These are phyloP conservation scores for Corylus avellana DNA, from an alignment of 306 rosid species.

Conservation along the genomic window DNA sequence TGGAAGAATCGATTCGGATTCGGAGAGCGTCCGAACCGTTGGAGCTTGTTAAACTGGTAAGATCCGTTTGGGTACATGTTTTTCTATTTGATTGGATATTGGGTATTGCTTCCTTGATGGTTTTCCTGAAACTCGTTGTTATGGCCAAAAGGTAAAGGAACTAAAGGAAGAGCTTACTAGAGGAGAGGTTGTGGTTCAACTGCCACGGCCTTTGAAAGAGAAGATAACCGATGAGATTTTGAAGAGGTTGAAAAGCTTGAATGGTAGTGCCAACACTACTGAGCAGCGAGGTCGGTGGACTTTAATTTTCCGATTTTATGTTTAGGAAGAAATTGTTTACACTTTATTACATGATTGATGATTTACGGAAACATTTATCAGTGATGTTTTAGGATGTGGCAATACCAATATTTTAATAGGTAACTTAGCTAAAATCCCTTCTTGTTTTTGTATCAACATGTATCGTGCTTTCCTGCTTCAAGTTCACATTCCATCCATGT, in stretches of 20 bases:
- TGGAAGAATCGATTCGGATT: slow-evolving; percentile 79
- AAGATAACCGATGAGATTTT: slow-evolving; percentile 64
- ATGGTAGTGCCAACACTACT: slow-evolving; percentile 41
- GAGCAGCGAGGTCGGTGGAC: slow-evolving; percentile 67
- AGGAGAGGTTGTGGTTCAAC: slow-evolving; percentile 42
- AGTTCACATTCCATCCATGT: neutral
- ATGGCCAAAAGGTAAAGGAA: slow-evolving; percentile 59
- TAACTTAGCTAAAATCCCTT: neutral
- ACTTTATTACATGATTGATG: neutral
- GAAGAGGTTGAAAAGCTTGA: slow-evolving; percentile 58
- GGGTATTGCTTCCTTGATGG: slow-evolving; percentile 6
- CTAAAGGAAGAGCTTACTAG: slow-evolving; percentile 57
- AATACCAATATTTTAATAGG: neutral
- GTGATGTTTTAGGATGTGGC: neutral
- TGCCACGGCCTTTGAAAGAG: slow-evolving; percentile 72
- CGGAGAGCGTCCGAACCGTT: slow-evolving; percentile 67
- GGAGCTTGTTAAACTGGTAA: slow-evolving; percentile 78
- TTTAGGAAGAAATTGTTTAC: neutral
- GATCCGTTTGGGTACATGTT: slow-evolving; percentile 1
- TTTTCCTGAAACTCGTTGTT: slow-evolving; percentile 22
- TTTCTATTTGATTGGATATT: neutral
- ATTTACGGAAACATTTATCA: neutral
- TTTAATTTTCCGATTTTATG: slow-evolving; percentile 2
- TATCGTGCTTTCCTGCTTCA: neutral
- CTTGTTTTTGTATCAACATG: neutral